Evolutionary conservation across 768 basidiomycete species (phyloP), one percentile per base, ranked within the genome.

Genomic region (Dioszegia aurantiaca): DNA sequence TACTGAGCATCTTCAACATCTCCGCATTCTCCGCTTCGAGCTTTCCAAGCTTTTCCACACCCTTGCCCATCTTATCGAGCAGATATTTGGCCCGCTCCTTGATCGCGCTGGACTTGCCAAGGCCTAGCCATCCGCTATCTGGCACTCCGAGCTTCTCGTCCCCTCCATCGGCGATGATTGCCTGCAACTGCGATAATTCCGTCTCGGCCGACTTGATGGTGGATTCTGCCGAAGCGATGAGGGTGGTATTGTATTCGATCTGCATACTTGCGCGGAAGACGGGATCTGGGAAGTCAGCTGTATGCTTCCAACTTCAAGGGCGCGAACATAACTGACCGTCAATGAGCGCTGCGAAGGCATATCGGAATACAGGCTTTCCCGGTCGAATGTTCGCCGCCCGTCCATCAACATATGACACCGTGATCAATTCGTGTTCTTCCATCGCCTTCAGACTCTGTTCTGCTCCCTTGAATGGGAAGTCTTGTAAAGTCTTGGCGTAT

Each of bases 391-490:
- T 82, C 1, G 89, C 85, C 1, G 93, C 89, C 16, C 90, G 86
- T 28, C 91, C 91, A 60, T 94, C 85, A 19, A 81, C 75, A 5
- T 87, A 89, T 6, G 82, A 82, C 44, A 99, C 86, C 0, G 85
- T 80, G 60, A 99, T 89, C 49, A 98, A 61, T 43, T 78, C 93
- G 4, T 86, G 85, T 60, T 89, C 87, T 72, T 97, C 94, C 84
- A 98, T 86, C 27, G 82, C 83, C 60, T 89, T 82, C 55, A 98
- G 71, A 1, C 89, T 81, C 17, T 80, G 78, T 70, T 94, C 92
- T 63, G 92, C 86, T n/a, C 87, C 89, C 72, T 90, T 92, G 83
- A 93, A 95, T 0, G 89, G 90, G 70, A 86, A 87, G 49, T 89
- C 86, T 48, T 87, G 77, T 52, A 98, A 78, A 3, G 89, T 80